These are phyloP conservation scores for Maudiozyma barnettii DNA, from an alignment of 805 yeast species.

Conservation along the genomic window DNA sequence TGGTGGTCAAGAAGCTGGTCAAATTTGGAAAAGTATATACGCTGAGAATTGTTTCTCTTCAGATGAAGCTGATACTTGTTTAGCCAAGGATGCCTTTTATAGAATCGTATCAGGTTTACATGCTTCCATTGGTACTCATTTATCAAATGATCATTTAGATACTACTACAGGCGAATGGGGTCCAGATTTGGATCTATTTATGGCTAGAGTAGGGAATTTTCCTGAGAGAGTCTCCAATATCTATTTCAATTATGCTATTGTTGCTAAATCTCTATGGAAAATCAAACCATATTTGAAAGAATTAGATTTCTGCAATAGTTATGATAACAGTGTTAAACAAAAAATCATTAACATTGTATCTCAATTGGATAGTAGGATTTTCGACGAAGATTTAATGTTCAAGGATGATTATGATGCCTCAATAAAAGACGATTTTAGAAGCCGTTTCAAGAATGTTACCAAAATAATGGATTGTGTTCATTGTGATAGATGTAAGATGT, in stretches of 20 bases:
- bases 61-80: conserved; percentile 44
- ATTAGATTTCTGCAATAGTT: conserved; percentile 39
- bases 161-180: conserved; percentile 68
- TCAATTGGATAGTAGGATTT: conserved; percentile 30
- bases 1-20: conserved; percentile 83
- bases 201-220: conserved; percentile 81
- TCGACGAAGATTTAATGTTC: conserved; percentile 44
- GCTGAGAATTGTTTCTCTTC: conserved; percentile 77
- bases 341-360: conserved; percentile 35
- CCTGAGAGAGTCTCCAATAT: conserved; percentile 85
- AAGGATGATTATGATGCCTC: conserved; percentile 34
- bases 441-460: conserved; percentile 80
- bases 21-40: conserved; percentile 89
- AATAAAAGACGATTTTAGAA: conserved; percentile 77
- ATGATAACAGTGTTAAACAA: conserved; percentile 37
- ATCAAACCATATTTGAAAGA: conserved; percentile 43
- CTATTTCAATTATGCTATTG: conserved; percentile 85
- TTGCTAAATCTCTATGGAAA: conserved; percentile 72
- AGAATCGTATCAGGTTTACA: conserved; percentile 88
- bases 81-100: conserved; percentile 83
- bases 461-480: conserved; percentile 97
- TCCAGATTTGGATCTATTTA: conserved; percentile 72
- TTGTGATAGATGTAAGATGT: conserved; percentile 91
- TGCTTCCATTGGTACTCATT: conserved; percentile 87
- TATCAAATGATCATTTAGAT: conserved; percentile 73